These are phyloP conservation scores for Geotrichum histeridarum DNA, from an alignment of 1,139 yeast species.

Conservation along the genomic window DNA sequence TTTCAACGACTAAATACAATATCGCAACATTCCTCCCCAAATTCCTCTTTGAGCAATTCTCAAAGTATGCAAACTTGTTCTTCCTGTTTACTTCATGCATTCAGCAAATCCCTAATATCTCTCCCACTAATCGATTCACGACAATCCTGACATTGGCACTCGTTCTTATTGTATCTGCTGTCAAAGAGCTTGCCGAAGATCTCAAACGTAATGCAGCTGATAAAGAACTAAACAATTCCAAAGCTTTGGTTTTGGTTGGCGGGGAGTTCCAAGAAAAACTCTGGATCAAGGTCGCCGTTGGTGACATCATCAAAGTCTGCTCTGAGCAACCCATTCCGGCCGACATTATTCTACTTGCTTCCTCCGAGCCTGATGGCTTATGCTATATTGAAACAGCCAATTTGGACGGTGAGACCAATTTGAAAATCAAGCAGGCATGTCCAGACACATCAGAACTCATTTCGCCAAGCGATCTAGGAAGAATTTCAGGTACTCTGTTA, in stretches of 20 bases:
- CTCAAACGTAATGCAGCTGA: slow-evolving; percentile 84
- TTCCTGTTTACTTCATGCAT: slow-evolving; percentile 87
- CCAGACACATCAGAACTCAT: slow-evolving; percentile 72
- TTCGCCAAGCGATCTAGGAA: slow-evolving; percentile 57
- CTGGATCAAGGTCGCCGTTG: slow-evolving; percentile 89
- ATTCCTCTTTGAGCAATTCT: slow-evolving; percentile 90
- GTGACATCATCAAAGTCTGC: slow-evolving; percentile 78
- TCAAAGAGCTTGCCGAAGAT: slow-evolving; percentile 88
- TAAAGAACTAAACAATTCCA: slow-evolving; percentile 78
- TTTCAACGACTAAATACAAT: slow-evolving; percentile 95
- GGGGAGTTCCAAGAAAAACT: slow-evolving; percentile 61
- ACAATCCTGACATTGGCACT: slow-evolving; percentile 86
- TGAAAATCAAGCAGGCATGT: slow-evolving; percentile 86
- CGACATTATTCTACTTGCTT: slow-evolving; percentile 73
- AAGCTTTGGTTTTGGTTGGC: slow-evolving; percentile 62
- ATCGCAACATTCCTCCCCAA: slow-evolving; percentile 90
- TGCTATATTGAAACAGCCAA: slow-evolving; percentile 98
- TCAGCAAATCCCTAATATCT: slow-evolving; percentile 94
- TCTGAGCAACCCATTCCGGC: slow-evolving; percentile 95
- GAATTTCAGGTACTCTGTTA: slow-evolving; percentile 52
- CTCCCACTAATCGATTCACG: slow-evolving; percentile 94
- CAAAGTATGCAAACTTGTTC: slow-evolving; percentile 93
- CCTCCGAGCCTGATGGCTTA: slow-evolving; percentile 96
- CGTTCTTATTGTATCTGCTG: slow-evolving; percentile 83
- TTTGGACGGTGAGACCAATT: slow-evolving; percentile 94